Evolutionary conservation across 2,329 filamentous ascomycete species (phyloP).

Genomic region (Penicillium sp.): DNA sequence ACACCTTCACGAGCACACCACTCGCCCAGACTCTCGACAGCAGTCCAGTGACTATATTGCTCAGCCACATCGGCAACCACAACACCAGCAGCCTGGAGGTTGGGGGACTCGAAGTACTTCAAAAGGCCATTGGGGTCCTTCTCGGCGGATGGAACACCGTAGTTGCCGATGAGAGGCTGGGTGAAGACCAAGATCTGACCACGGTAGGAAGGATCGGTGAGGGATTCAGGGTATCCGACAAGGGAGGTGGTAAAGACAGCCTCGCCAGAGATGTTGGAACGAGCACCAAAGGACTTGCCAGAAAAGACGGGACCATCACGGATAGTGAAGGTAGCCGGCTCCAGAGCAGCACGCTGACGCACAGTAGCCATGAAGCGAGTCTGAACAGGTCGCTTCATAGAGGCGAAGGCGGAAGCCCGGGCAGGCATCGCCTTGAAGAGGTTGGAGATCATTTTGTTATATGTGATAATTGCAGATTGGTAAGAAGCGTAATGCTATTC

Average conservation of each 20-base stretch:
- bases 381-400: constrained; percentile 38
- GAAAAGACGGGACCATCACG: constrained; percentile 94
- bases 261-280: constrained; percentile 94
- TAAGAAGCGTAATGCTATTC: constrained; percentile 28
- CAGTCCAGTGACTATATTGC: constrained; percentile 98
- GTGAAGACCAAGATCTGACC: constrained; percentile 97
- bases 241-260: constrained; percentile 98
- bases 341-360: constrained; percentile 67
- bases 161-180: constrained; percentile 96
- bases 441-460: constrained; percentile 54
- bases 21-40: constrained; percentile 85
- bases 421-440: constrained; percentile 53
- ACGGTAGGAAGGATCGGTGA: constrained; percentile 68
- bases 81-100: constrained; percentile 93
- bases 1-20: constrained; percentile 98
- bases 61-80: constrained; percentile 93
- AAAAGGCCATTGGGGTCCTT: constrained; percentile 87
- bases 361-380: constrained; percentile 62
- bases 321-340: constrained; percentile 91
- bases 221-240: constrained; percentile 92
- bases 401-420: constrained; percentile 48
- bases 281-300: constrained; percentile 94
- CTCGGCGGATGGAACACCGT: constrained; percentile 84
- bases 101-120: constrained; percentile 97
- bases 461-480: constrained; percentile 13